A percentile compares a stretch with the other conserved stretches of the same genome.
These are phyloP conservation scores for Neurospora sp. DNA, from an alignment of 495 filamentous ascomycete species.

Conservation along the genomic window DNA sequence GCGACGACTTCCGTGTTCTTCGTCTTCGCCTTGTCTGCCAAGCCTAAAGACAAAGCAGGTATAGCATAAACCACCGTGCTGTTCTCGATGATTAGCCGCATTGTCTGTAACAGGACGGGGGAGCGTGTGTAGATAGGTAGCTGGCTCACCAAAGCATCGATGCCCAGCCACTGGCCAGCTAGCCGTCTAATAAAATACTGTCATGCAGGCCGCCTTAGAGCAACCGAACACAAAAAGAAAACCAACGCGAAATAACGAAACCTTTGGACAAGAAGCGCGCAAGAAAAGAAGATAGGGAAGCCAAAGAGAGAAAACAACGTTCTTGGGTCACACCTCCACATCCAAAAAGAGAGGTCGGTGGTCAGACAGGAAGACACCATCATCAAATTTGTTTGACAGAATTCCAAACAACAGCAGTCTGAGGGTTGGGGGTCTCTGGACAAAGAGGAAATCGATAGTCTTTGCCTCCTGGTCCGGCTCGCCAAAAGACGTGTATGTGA, in stretches of 20 bases:
- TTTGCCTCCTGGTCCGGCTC: slow-evolving; percentile 12
- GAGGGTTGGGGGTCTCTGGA: slow-evolving; percentile 2
- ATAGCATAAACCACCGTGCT: not conserved
- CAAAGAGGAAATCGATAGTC: slow-evolving; percentile 26
- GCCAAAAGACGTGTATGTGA: slow-evolving; percentile 60
- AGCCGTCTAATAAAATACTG: not conserved
- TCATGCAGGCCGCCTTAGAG: not conserved
- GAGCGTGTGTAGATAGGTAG: not conserved
- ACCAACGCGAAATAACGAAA: not conserved
- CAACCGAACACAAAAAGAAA: not conserved
- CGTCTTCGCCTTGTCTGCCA: not conserved
- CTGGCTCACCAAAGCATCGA: not conserved
- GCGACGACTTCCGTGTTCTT: not conserved
- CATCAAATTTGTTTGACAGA: slow-evolving; percentile 52
- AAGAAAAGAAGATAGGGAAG: not conserved
- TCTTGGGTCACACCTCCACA: slow-evolving; percentile 22
- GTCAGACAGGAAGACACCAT: slow-evolving; percentile 61
- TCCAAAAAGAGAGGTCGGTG: slow-evolving; percentile 67
- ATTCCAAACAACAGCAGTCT: slow-evolving; percentile 41
- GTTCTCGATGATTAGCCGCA: not conserved
- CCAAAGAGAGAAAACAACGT: not conserved
- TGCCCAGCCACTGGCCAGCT: not conserved
- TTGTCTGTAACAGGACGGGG: not conserved
- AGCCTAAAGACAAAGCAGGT: not conserved
- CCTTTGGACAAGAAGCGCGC: not conserved